A percentile compares a stretch with the other conserved stretches of the same genome.
Conservation (phyloP, 208 protist genomes). For the Leishmania aethiopica region DNA sequence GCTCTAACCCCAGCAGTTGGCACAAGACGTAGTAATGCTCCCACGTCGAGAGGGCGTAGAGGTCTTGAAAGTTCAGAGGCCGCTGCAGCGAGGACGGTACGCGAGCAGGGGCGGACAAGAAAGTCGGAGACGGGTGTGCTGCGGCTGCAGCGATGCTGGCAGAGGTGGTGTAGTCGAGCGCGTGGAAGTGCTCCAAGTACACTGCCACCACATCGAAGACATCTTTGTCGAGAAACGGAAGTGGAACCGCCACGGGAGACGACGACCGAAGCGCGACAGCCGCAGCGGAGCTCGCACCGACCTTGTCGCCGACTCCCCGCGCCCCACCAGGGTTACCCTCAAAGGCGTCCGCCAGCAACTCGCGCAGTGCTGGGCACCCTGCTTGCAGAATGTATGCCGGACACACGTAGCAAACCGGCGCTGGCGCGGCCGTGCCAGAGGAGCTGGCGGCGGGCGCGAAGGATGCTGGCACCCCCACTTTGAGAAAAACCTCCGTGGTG, state of each 20-base stretch:
- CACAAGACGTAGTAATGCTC: conserved; percentile 59
- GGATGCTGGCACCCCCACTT: conserved; percentile 12
- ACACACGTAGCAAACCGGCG: conserved; percentile 30
- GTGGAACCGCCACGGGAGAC: conserved; percentile 27
- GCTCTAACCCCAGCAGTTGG: conserved; percentile 38
- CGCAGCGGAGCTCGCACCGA: not conserved
- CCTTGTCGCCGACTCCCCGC: not conserved
- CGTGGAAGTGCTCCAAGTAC: conserved; percentile 81
- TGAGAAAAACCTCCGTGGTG: conserved; percentile 21
- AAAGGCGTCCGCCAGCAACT: conserved; percentile 38
- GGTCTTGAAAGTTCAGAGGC: conserved; percentile 41
- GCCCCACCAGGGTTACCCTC: not conserved
- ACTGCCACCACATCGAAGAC: conserved; percentile 61
- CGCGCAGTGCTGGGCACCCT: conserved; percentile 40
- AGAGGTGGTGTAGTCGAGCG: conserved; percentile 5
- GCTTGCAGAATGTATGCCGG: conserved; percentile 45
- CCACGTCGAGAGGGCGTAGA: conserved; percentile 69
- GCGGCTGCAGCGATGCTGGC: not conserved
- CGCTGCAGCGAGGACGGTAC: conserved; percentile 30
- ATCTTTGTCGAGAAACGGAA: conserved; percentile 36
- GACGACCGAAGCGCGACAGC: not conserved
- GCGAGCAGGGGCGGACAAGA: not conserved
- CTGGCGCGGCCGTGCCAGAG: not conserved
- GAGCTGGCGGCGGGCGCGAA: not conserved
- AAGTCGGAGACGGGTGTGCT: not conserved